Evolutionary conservation across 2,329 filamentous ascomycete species (phyloP).

Genomic region (Xylaria polymorpha): DNA sequence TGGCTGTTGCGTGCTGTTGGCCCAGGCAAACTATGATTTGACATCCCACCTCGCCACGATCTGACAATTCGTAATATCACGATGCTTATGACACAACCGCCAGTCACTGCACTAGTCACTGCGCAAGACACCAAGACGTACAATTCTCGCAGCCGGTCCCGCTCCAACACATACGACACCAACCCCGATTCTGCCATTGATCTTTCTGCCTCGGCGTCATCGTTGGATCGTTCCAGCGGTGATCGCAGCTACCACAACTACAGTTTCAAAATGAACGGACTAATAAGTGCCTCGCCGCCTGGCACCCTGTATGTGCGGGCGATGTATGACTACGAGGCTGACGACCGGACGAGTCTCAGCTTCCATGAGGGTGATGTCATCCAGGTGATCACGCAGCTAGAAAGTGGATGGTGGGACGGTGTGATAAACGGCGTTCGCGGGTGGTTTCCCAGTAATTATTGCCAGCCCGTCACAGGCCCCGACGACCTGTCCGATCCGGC

Average conservation of each 20-base stretch:
- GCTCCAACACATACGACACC: constrained; percentile 47
- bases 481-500: constrained; percentile 76
- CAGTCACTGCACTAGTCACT: constrained; percentile 59
- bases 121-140: constrained; percentile 55
- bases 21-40: constrained; percentile 47
- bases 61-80: constrained; percentile 52
- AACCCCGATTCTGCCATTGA: constrained; percentile 49
- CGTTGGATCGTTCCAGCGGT: constrained; percentile 50
- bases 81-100: constrained; percentile 66
- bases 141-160: constrained; percentile 51
- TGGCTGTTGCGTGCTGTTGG: constrained; percentile 32
- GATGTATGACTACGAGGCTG: constrained; percentile 96
- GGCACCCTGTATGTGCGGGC: constrained; percentile 91
- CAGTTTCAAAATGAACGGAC: constrained; percentile 67
- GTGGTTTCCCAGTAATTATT: constrained; percentile 99
- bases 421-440: constrained; percentile 96
- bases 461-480: constrained; percentile 81
- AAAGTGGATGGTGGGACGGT: constrained; percentile 99
- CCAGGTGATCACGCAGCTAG: constrained; percentile 96
- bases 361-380: constrained; percentile 98
- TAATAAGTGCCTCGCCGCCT: constrained; percentile 68
- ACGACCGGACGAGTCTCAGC: constrained; percentile 95
- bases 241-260: constrained; percentile 50
- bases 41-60: constrained; percentile 38
- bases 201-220: constrained; percentile 50